Evolutionary conservation across 768 basidiomycete species (phyloP), one percentile per base, ranked within the genome.

Genomic region (Tricholoma bakamatsutake): DNA sequence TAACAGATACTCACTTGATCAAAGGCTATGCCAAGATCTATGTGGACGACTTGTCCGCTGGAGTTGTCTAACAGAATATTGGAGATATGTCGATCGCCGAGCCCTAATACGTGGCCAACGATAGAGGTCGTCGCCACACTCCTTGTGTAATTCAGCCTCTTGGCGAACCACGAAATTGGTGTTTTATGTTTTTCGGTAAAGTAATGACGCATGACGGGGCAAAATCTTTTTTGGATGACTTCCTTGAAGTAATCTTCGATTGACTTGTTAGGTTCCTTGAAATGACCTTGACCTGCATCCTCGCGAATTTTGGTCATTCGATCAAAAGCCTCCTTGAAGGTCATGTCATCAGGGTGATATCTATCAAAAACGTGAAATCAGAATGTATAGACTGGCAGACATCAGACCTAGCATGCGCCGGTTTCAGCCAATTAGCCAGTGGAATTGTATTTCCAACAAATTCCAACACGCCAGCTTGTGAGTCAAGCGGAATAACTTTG

Each of bases 11-110:
- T 61, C 58, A 91, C 93, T 74, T 93, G 92, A 57, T 97, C 97
- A 69, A 99, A 98, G 0, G 94, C 93, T 57, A 98, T 93, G 1
- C 96, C 96, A 1, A 98, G 76, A 69, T 99, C 96, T 52, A 99
- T 99, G 67, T 97, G 94, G 6, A 98, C 85, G 45, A 95, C 78
- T 65, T 98, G 93, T 13, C 96, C 96, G 8, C 82, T 85, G 27
- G 68, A 68, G 48, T 82, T 81, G 68, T 98, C 94, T 45, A 98
- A 74, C 45, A 99, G 76, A 62, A 99, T 96, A 69, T 99, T 99
- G 42, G 88, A 87, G 5, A 80, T 79, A 66, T 99, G 96, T 11
- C 96, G 82, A 67, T 99, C 96, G 0, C 96, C 96, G 1, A 99
- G 76, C 7, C 96, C 96, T 17, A 98, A 73, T 42, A 97, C 76